Percentiles rank a stretch among this genome's conserved stretches.
Conservation (phyloP, 805 yeast species). For the Ogataea nitratoaversa region DNA sequence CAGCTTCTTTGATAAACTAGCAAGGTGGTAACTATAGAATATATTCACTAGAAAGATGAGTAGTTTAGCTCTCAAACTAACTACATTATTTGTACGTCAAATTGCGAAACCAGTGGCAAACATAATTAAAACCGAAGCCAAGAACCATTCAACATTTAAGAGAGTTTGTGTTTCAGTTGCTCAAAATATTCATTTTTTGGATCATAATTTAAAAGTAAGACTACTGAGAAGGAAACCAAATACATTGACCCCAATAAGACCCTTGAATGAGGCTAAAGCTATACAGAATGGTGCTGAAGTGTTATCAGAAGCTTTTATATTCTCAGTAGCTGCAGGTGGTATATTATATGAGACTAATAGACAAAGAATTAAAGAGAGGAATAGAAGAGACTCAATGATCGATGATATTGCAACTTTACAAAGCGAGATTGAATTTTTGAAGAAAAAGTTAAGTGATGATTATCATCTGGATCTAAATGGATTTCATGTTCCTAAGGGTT, state of each 20-base stretch:
- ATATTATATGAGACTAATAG: conserved; percentile 69
- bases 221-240: conserved; percentile 51
- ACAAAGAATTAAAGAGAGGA: conserved; percentile 58
- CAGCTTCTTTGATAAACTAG: too few species aligned
- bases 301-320: conserved; percentile 71
- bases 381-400: conserved; percentile 59
- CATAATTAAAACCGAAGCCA: conserved; percentile 68
- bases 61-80: conserved; percentile 68
- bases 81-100: conserved; percentile 67
- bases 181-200: conserved; percentile 65
- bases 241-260: conserved; percentile 53
- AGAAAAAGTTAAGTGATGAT: conserved; percentile 40
- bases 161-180: conserved; percentile 64
- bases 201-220: conserved; percentile 55
- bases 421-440: conserved; percentile 60
- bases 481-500: conserved; percentile 42
- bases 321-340: conserved; percentile 74
- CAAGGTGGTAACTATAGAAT: too few species aligned
- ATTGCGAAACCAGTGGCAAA: conserved; percentile 77
- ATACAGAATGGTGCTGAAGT: conserved; percentile 79
- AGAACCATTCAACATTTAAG: conserved; percentile 62
- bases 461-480: conserved; percentile 41
- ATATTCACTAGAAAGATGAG: too few species aligned
- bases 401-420: conserved; percentile 70
- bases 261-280: conserved; percentile 78